phyloP scores from a whole-genome alignment of 1,139 yeast species.

The Geotrichum siamense region DNA sequence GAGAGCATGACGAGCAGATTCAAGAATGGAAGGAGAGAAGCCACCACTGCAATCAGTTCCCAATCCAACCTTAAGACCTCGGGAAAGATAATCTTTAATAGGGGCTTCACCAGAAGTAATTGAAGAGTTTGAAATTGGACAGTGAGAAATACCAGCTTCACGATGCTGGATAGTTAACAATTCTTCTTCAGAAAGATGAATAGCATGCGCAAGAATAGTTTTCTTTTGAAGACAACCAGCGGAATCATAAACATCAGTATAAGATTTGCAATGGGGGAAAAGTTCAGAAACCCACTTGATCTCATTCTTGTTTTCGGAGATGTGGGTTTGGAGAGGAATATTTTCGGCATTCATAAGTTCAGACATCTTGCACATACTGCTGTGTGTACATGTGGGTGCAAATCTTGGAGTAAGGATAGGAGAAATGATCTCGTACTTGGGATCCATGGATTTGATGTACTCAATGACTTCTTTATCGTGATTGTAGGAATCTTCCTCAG shows the following conservation, averaged over 20 bases:
- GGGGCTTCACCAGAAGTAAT: slow-evolving; percentile 90
- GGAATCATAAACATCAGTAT: slow-evolving; percentile 71
- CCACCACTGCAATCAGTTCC: slow-evolving; percentile 97
- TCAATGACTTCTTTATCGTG: slow-evolving; percentile 53
- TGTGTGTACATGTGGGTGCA: slow-evolving; percentile 78
- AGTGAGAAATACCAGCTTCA: slow-evolving; percentile 76
- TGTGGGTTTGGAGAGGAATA: slow-evolving; percentile 82
- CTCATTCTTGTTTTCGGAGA: slow-evolving; percentile 72
- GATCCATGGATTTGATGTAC: slow-evolving; percentile 49
- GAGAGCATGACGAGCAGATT: slow-evolving; percentile 69
- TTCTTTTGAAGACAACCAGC: slow-evolving; percentile 51
- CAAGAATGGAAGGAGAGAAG: slow-evolving; percentile 68
- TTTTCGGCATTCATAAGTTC: slow-evolving; percentile 43
- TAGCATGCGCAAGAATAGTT: slow-evolving; percentile 85
- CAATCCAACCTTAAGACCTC: slow-evolving; percentile 66
- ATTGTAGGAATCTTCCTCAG: slow-evolving; percentile 47
- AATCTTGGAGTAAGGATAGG: slow-evolving; percentile 90
- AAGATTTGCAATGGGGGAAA: slow-evolving; percentile 63
- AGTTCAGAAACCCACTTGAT: slow-evolving; percentile 63
- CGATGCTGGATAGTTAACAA: slow-evolving; percentile 46
- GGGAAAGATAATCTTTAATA: slow-evolving; percentile 58
- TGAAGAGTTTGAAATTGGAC: slow-evolving; percentile 88
- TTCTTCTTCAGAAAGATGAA: slow-evolving; percentile 66
- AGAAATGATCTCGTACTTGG: slow-evolving; percentile 43
- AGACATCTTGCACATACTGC: slow-evolving; percentile 59